Evolutionary conservation across 2,329 filamentous ascomycete species (phyloP).

Genomic region (Fusarium sp.): DNA sequence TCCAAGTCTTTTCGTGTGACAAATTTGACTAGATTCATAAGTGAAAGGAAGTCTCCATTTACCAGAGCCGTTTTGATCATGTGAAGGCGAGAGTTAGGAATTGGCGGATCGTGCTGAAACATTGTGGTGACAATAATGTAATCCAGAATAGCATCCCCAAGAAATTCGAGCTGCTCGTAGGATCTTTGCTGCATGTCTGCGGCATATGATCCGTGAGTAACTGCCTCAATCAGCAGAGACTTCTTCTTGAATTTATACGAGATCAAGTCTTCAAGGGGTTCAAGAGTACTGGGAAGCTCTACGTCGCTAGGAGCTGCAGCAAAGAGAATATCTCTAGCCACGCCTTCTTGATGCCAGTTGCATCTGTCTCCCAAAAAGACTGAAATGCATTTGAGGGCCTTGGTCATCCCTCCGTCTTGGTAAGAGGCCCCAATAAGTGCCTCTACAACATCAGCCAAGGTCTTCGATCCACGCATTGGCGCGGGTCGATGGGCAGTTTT

Average conservation of each 20-base stretch:
- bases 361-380: constrained; percentile 70
- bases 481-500: constrained; percentile 1
- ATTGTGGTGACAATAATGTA: constrained; percentile 76
- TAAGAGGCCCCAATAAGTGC: constrained; percentile 83
- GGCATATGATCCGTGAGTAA: constrained; percentile 78
- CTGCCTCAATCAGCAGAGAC: constrained; percentile 77
- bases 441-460: constrained; percentile 88
- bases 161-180: constrained; percentile 84
- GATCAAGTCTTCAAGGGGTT: constrained; percentile 71
- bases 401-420: constrained; percentile 73
- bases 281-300: constrained; percentile 55
- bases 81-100: constrained; percentile 74
- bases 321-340: constrained; percentile 58
- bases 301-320: constrained; percentile 51
- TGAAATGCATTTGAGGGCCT: constrained; percentile 72
- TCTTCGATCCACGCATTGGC: constrained; percentile 74
- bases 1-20: constrained; percentile 41
- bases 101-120: constrained; percentile 58
- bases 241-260: constrained; percentile 79
- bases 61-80: constrained; percentile 79
- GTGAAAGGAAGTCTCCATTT: constrained; percentile 84
- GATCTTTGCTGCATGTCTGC: constrained; percentile 55
- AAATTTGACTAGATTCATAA: constrained; percentile 70
- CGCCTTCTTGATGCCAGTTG: constrained; percentile 62
- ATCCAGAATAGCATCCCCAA: constrained; percentile 89